These are phyloP conservation scores for Dactylonectria macrodidyma DNA, from an alignment of 2,329 filamentous ascomycete genomes.

Conservation along the genomic window DNA sequence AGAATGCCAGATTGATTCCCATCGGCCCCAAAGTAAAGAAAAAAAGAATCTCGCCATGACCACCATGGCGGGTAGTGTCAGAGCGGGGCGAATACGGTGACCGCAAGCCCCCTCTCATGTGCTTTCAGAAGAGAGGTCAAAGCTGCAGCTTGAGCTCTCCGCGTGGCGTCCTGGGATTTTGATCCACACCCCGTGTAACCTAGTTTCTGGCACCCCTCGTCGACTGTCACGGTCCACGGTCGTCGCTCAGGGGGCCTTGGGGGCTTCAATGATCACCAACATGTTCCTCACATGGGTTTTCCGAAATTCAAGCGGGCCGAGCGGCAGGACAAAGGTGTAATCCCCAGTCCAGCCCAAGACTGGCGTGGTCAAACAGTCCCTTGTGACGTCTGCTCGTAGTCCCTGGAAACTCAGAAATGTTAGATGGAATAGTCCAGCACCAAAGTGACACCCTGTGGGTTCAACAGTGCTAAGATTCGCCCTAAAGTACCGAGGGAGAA, in stretches of 20 bases:
- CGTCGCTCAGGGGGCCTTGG: background rate
- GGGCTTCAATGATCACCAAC: conserved; percentile 1
- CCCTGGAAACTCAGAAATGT: background rate
- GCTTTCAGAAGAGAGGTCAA: conserved; percentile 28
- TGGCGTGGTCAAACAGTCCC: conserved; percentile 6
- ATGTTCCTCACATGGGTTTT: conserved; percentile 1
- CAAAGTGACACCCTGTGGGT: background rate
- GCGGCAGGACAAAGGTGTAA: conserved; percentile 8
- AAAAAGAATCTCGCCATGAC: conserved; percentile 5
- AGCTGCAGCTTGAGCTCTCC: conserved; percentile 33
- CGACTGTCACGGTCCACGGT: conserved; percentile 14
- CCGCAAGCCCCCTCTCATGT: conserved; percentile 21
- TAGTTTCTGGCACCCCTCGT: conserved; percentile 12
- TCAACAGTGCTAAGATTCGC: conserved; percentile 9
- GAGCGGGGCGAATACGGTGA: conserved; percentile 30
- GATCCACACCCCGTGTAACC: conserved; percentile 30
- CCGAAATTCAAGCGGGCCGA: conserved; percentile 10
- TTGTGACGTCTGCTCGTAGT: background rate
- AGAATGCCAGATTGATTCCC: conserved; percentile 5
- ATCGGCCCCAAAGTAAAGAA: background rate
- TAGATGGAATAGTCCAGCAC: conserved; percentile 4
- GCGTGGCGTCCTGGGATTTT: conserved; percentile 18
- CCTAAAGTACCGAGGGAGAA: background rate
- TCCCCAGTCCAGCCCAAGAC: conserved; percentile 12
- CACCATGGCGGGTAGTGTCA: conserved; percentile 25